These are phyloP conservation scores for Spinacia oleracea DNA, from an alignment of 179 eudicot genomes.

Conservation along the genomic window DNA sequence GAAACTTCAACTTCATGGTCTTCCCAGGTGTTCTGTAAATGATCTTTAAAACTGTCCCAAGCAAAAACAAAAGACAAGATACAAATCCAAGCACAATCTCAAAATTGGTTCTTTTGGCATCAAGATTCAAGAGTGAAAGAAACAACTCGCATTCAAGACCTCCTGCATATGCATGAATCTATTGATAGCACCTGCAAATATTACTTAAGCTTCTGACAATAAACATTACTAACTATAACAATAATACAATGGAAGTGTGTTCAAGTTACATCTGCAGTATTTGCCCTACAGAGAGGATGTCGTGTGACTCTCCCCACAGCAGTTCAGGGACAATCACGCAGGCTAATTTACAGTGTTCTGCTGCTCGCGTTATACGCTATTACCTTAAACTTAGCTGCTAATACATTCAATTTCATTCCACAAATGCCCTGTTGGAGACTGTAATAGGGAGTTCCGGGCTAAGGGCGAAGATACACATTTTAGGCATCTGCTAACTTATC, in stretches of 20 bases:
- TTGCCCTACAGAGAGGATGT: constrained; percentile 13
- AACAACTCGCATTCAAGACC: not conserved
- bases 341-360: constrained; percentile 29
- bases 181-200: constrained; percentile 6
- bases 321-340: constrained; percentile 18
- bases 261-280: constrained; percentile 19
- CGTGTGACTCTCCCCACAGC: constrained; percentile 18
- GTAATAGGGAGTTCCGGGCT: constrained; percentile 9
- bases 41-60: not conserved
- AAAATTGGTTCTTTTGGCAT: too few relatives aligned
- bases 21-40: not conserved
- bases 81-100: too few relatives aligned
- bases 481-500: constrained; percentile 12
- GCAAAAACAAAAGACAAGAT: not conserved
- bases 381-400: constrained; percentile 27
- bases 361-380: constrained; percentile 24
- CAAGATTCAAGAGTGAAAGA: not conserved
- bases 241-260: constrained; percentile 28
- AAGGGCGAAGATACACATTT: constrained; percentile 6
- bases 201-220: constrained; percentile 6
- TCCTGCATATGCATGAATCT: not conserved
- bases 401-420: constrained; percentile 14
- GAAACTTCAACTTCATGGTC: not conserved
- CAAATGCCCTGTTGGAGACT: constrained; percentile 4
- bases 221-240: constrained; percentile 23